Conservation (phyloP, 257 asterid genomes). For the Solanum peruvianum region DNA sequence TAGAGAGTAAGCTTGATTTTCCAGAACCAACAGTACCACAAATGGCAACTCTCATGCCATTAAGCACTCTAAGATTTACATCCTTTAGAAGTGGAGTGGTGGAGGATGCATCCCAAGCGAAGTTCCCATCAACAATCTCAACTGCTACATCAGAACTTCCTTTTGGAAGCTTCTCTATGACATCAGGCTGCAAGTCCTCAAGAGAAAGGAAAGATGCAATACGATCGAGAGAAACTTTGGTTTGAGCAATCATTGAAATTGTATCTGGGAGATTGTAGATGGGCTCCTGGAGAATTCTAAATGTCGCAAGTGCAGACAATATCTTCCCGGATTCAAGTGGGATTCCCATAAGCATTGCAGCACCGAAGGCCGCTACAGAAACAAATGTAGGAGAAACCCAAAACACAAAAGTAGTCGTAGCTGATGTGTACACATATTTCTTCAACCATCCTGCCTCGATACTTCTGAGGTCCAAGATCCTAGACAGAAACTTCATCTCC, state of each 20-base stretch:
- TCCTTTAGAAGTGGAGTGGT: conserved; percentile 42
- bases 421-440: conserved; percentile 42
- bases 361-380: conserved; percentile 57
- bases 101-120: conserved; percentile 54
- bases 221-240: conserved; percentile 89
- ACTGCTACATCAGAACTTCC: conserved; percentile 34
- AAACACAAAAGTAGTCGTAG: conserved; percentile 41
- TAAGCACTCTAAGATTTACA: conserved; percentile 38
- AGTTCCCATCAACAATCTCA: conserved; percentile 63
- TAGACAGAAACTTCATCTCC: conserved; percentile 77
- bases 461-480: conserved; percentile 42
- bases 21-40: conserved; percentile 97
- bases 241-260: conserved; percentile 73
- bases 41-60: conserved; percentile 75
- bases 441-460: conserved; percentile 64
- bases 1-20: conserved; percentile 78
- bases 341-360: conserved; percentile 66
- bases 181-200: conserved; percentile 53
- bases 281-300: conserved; percentile 82
- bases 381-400: conserved; percentile 83
- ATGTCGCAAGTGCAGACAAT: conserved; percentile 81
- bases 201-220: conserved; percentile 73
- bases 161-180: conserved; percentile 44
- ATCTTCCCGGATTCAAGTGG: conserved; percentile 88
- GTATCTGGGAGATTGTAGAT: conserved; percentile 73